These are phyloP conservation scores for Aspergillus sergii DNA, from an alignment of 2,329 filamentous ascomycete genomes.

Conservation along the genomic window DNA sequence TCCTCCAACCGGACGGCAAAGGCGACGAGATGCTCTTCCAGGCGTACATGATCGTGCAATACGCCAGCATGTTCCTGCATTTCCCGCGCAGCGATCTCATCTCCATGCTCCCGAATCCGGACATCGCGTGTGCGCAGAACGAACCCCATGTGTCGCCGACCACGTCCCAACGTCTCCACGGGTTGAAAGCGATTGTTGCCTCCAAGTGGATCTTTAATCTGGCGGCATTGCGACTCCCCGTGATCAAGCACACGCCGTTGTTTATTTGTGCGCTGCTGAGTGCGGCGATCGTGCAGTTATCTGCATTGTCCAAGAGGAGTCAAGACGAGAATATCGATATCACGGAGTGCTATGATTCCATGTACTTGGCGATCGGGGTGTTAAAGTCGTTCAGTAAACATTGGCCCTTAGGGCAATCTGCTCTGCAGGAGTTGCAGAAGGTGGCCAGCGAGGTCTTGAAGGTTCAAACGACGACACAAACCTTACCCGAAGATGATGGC, in stretches of 20 bases:
- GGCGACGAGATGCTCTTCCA: conserved; percentile 6
- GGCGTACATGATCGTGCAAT: conserved; percentile 1
- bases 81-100: conserved; percentile 7
- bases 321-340: not conserved
- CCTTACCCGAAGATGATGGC: not conserved
- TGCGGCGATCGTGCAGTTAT: not conserved
- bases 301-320: not conserved
- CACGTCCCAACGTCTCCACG: not conserved
- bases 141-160: not conserved
- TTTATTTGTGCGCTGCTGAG: not conserved
- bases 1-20: not conserved
- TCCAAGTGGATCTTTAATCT: conserved; percentile 6
- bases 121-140: not conserved
- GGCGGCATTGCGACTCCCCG: not conserved
- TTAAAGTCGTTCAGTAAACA: conserved; percentile 1
- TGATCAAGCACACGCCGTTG: not conserved
- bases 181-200: conserved; percentile 1
- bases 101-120: not conserved
- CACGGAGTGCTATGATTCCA: conserved; percentile 1
- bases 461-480: not conserved
- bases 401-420: not conserved
- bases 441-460: not conserved
- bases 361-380: not conserved
- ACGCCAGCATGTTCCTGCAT: conserved; percentile 1
- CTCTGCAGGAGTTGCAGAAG: not conserved